Base-by-base conservation (phyloP, 2,329 filamentous ascomycete species). In the Plenodomus biglobosus region DNA sequence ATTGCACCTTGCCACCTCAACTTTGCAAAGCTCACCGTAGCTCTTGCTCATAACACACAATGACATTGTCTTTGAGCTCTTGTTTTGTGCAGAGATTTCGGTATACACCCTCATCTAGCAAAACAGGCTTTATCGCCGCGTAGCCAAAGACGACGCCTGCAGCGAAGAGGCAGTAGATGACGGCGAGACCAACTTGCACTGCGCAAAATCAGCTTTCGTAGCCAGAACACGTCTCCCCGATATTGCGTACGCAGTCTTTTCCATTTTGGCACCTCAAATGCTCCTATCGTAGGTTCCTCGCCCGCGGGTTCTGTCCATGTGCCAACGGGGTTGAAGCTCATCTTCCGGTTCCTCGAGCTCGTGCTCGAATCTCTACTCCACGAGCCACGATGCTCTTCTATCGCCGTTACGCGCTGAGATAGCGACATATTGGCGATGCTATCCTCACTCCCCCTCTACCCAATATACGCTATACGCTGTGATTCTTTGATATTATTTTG, bases 91-190 rank as follows among this genome's bases (percentile, higher is more conserved):
- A 74, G 4, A 55, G 55, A 21, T 73, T 56, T 38, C 65, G 61
- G 48, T 74, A 74, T 15, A 72, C 70, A 8, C 61, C 61, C 36
- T 73, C 69, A 16, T 61, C 57, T 3, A 74, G 59, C 10, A 74
- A 44, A 1, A 74, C 71, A 6, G 71, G 71, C 49, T 74, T 74
- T 50, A 74, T 70, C 38, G 71, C 71, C 10, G 71, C 71, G 46
- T 72, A 74, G 18, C 71, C 71, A 43, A 74, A 74, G 11, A 74
- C 71, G 42, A 73, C 64, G 8, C 71, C 92, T 3, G 90, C 86
- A 6, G 88, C 84, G 51, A 95, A 79, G 30, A 92, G 80, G 70
- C 88, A 92, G 67, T 87, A 88, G 10, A 88, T 60, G 1, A 89
- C 83, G 5, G 85, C 86, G 39, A 82, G 75, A 35, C 74, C 72